Evolutionary conservation across 352 stramenopile species (phyloP), one percentile per base, ranked within the genome.

Genomic region (Phytophthora megakarya): DNA sequence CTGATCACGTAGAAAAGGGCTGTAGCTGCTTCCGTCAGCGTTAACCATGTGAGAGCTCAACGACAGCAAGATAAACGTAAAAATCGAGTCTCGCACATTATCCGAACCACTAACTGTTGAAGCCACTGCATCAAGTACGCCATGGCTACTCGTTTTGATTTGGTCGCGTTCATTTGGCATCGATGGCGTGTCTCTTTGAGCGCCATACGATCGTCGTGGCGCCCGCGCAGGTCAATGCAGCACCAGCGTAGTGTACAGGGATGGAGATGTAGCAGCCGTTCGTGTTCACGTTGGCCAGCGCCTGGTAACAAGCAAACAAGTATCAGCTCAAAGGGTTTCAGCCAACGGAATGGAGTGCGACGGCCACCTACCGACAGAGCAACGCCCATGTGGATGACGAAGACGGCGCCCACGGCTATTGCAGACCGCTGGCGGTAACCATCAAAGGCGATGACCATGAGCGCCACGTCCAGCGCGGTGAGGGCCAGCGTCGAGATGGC

Each of bases 381-480:
- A 18, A 92, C 83, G 42, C 71, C 81, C 56, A 93, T 67, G 72
- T 95, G 86, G 16, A 95, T 70, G n/a, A 87, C 52, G 40, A 82
- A 76, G 8, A 93, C 86, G 21, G 68, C 69, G 28, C 65, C 78
- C 19, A 92, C 65, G 18, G 71, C 59, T 33, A 85, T 21, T 26
- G 47, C 32, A 25, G 77, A 90, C 16, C 73, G 72, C 57, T 88
- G 88, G 57, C 87, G 84, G 65, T 90, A 95, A 23, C 82, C 84
- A 25, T 90, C 80, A 58, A 95, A 95, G 35, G 87, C 84, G 15
- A 95, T 52, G 65, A 93, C 69, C 84, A 93, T 94, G 49, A 95
- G 78, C 35, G 83, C 80, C 10, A 93, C 78, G 65, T 95, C 83
- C 52, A 93, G 59, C 18, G 88, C 62, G 38, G 84, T 92, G 44